These are phyloP conservation scores for Cercospora sp. DNA, from an alignment of 2,329 filamentous ascomycete genomes.

Conservation along the genomic window DNA sequence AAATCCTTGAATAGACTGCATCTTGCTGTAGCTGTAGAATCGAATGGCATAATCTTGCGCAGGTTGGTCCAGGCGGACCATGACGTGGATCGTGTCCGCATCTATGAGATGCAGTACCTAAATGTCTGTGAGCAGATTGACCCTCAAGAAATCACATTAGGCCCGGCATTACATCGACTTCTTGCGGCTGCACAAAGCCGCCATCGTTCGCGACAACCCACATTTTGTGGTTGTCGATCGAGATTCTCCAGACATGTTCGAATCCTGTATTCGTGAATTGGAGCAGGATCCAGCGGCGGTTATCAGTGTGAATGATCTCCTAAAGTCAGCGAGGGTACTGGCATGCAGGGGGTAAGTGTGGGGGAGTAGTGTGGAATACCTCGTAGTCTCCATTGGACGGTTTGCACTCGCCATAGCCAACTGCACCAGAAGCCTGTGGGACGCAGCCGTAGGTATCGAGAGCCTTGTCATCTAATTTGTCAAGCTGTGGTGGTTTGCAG, in stretches of 20 bases:
- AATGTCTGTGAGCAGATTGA: background rate
- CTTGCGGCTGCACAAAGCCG: conserved; percentile 25
- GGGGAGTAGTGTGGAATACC: conserved; percentile 3
- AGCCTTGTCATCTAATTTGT: conserved; percentile 17
- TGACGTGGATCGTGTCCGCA: conserved; percentile 22
- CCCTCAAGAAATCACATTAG: background rate
- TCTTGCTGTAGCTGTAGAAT: conserved; percentile 22
- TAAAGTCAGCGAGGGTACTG: background rate
- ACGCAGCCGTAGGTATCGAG: conserved; percentile 22
- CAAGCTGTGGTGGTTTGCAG: conserved; percentile 21
- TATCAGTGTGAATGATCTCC: conserved; percentile 23
- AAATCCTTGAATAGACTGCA: conserved; percentile 25
- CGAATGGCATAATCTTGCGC: conserved; percentile 25
- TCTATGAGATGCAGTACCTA: conserved; percentile 22
- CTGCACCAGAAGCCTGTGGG: conserved; percentile 19
- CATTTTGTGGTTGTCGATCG: conserved; percentile 26
- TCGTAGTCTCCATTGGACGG: conserved; percentile 9
- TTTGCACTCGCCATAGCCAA: conserved; percentile 22
- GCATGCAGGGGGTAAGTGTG: background rate
- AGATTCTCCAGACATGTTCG: conserved; percentile 24
- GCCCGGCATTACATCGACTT: conserved; percentile 11
- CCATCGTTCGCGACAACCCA: conserved; percentile 27
- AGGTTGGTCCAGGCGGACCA: conserved; percentile 22
- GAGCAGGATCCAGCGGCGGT: conserved; percentile 24
- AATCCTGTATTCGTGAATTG: conserved; percentile 25